These are phyloP conservation scores for Suillus weaverae DNA, from an alignment of 768 basidiomycete genomes.

Conservation along the genomic window DNA sequence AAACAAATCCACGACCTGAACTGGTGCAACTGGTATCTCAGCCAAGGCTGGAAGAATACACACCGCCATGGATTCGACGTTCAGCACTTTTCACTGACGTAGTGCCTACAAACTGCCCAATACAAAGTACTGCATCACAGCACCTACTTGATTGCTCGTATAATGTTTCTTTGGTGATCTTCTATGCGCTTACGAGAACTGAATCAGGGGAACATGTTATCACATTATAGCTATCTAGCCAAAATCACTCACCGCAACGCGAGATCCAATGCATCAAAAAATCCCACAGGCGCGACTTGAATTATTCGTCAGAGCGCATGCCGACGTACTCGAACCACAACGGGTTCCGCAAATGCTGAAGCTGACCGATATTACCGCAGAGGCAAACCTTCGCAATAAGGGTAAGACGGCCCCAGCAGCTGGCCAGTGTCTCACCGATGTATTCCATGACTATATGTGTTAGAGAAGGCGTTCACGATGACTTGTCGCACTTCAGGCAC, in stretches of 20 bases:
- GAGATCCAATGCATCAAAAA: not conserved
- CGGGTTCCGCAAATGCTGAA: slow-evolving; percentile 19
- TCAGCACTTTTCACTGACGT: not conserved
- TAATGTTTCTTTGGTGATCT: not conserved
- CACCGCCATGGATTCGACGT: not conserved
- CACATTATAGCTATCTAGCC: not conserved
- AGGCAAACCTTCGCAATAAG: slow-evolving; percentile 23
- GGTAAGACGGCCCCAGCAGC: slow-evolving; percentile 26
- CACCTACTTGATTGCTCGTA: not conserved
- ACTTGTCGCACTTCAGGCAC: not conserved
- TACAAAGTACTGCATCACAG: not conserved
- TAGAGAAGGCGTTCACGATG: not conserved
- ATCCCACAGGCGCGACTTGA: not conserved
- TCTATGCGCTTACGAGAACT: not conserved
- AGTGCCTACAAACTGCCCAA: not conserved
- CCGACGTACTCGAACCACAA: slow-evolving; percentile 22
- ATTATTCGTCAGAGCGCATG: not conserved
- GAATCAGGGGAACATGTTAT: not conserved
- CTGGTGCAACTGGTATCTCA: not conserved
- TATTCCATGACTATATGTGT: slow-evolving; percentile 21
- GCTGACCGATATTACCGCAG: slow-evolving; percentile 27
- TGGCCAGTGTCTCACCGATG: slow-evolving; percentile 22
- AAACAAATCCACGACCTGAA: not conserved
- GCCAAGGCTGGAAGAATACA: not conserved
- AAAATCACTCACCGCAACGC: not conserved